A percentile compares a stretch with the other conserved stretches of the same genome.
Evolutionary conservation across 1,284 basidiomycete genomes (phyloP).

Genomic region (Amylostereum areolatum): DNA sequence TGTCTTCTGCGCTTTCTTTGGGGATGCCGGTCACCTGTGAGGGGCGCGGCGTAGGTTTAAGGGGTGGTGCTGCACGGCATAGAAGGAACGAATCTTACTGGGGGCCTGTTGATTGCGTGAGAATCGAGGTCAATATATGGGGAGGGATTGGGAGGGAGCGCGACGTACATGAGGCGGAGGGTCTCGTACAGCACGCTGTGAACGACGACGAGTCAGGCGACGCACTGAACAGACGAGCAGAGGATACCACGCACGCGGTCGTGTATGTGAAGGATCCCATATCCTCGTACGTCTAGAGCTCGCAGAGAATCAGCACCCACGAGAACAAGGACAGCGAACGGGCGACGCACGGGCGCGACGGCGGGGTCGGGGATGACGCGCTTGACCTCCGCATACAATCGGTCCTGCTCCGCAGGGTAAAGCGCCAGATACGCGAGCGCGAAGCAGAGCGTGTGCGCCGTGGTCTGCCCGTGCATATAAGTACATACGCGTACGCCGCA

Average conservation of each 20-base stretch:
- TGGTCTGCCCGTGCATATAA: slow-evolving; percentile 37
- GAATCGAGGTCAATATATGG: background rate
- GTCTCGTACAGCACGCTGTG: slow-evolving; percentile 51
- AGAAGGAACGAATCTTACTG: background rate
- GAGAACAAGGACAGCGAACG: background rate
- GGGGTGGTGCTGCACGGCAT: background rate
- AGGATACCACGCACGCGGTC: slow-evolving; percentile 30
- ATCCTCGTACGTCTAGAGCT: slow-evolving; percentile 43
- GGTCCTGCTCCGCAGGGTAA: slow-evolving; percentile 60
- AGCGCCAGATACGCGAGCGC: slow-evolving; percentile 45
- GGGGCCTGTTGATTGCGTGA: background rate
- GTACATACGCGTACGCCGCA: too few species aligned
- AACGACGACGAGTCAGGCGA: slow-evolving; percentile 6
- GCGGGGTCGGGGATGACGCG: slow-evolving; percentile 32
- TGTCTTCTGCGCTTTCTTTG: slow-evolving; percentile 43
- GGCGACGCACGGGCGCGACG: slow-evolving; percentile 34
- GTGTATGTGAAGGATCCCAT: slow-evolving; percentile 39
- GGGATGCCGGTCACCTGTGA: slow-evolving; percentile 39
- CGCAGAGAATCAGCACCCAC: background rate
- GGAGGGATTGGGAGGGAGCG: too few species aligned
- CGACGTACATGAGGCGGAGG: background rate
- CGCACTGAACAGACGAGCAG: background rate
- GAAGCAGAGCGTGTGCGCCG: slow-evolving; percentile 52
- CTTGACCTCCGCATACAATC: slow-evolving; percentile 47
- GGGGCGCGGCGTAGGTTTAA: background rate